Evolutionary conservation across 805 yeast species (phyloP).

Genomic region (Brettanomyces anomalus): DNA sequence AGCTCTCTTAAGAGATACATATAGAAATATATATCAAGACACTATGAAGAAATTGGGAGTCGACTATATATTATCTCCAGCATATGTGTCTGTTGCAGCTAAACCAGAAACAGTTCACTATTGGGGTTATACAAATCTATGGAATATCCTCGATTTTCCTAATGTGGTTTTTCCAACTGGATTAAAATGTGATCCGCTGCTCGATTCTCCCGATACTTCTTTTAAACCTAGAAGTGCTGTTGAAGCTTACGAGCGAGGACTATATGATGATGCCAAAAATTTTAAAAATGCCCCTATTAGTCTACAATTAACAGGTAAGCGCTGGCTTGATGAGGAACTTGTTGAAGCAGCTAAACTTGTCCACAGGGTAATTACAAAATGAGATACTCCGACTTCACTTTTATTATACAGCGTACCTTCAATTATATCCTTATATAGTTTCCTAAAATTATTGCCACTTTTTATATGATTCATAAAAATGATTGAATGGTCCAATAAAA

Average conservation of each 20-base stretch:
- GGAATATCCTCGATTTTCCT: conserved; percentile 63
- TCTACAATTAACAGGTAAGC: conserved; percentile 38
- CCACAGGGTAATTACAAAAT: background rate
- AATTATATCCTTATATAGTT: no score
- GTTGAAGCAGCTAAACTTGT: conserved; percentile 11
- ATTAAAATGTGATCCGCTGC: conserved; percentile 32
- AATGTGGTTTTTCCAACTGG: conserved; percentile 53
- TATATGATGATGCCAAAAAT: conserved; percentile 26
- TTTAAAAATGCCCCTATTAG: conserved; percentile 39
- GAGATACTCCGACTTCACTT: background rate
- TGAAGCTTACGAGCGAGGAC: conserved; percentile 23
- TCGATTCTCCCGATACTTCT: conserved; percentile 14
- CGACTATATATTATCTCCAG: conserved; percentile 54
- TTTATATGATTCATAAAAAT: no score
- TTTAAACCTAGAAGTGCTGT: conserved; percentile 15
- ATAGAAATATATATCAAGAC: conserved; percentile 41
- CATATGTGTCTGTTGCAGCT: conserved; percentile 58
- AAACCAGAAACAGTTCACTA: conserved; percentile 47
- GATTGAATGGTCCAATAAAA: no score
- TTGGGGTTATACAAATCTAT: conserved; percentile 69
- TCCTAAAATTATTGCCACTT: no score
- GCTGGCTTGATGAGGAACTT: conserved; percentile 38
- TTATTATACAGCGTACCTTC: no score
- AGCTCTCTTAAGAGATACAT: conserved; percentile 39
- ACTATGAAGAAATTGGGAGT: conserved; percentile 40